Evolutionary conservation across 768 basidiomycete genomes (phyloP).

Genomic region (Boletus barrowsii): DNA sequence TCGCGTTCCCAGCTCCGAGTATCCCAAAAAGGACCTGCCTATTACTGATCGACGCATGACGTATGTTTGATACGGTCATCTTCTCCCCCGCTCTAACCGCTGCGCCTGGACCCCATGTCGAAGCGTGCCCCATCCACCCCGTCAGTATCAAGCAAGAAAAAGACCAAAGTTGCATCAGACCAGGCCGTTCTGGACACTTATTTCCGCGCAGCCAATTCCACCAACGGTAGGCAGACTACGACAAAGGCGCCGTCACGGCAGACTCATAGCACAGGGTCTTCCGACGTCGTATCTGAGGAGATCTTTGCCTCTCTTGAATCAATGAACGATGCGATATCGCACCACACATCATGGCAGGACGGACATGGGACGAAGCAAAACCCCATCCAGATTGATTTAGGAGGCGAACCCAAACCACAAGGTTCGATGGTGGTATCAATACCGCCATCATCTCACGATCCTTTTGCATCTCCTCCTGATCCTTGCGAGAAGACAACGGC

Average conservation of each 20-base stretch:
- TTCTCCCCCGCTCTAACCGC: slow-evolving; percentile 14
- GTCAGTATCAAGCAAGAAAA: slow-evolving; percentile 19
- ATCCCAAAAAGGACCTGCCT: slow-evolving; percentile 20
- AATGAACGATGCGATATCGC: background rate
- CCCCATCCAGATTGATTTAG: slow-evolving; percentile 26
- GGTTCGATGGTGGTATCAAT: slow-evolving; percentile 5
- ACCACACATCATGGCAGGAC: slow-evolving; percentile 15
- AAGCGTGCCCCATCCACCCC: slow-evolving; percentile 14
- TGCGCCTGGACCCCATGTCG: slow-evolving; percentile 16
- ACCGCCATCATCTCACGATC: slow-evolving; percentile 15
- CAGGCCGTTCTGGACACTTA: slow-evolving; percentile 27
- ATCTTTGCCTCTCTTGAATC: slow-evolving; percentile 11
- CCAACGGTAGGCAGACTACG: slow-evolving; percentile 12
- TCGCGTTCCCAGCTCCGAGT: background rate
- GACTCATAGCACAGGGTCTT: slow-evolving; percentile 13
- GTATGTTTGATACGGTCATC: slow-evolving; percentile 17
- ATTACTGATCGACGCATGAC: slow-evolving; percentile 27
- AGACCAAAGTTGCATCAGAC: slow-evolving; percentile 10
- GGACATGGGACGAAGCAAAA: slow-evolving; percentile 25
- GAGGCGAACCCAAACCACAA: slow-evolving; percentile 8
- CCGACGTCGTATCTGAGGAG: slow-evolving; percentile 14
- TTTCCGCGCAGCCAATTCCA: slow-evolving; percentile 19
- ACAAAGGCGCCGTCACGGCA: slow-evolving; percentile 13
- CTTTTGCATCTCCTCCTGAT: slow-evolving; percentile 4
- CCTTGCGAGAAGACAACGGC: slow-evolving; percentile 7